Base-by-base conservation (phyloP, 1,139 yeast species). In the Debaryomyces sp. region DNA sequence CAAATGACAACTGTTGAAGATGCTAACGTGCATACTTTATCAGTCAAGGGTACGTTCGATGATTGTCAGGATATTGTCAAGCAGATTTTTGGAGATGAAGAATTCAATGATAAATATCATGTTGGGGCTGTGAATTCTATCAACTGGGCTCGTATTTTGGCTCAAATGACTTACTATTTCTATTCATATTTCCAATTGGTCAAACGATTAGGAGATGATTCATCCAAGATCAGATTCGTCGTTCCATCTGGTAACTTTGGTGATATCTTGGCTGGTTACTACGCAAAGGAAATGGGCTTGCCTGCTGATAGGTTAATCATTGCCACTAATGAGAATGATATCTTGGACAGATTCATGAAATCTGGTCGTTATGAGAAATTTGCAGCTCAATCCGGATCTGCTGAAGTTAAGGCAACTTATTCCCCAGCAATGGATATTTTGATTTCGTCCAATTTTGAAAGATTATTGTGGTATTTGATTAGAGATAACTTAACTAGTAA, bases 351-450 rank as follows among this genome's bases (percentile, higher is more conserved):
- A 71, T 95, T 94, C 75, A 75, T 94, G 70, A 86, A 86, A 63
- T 70, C 90, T 23, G 98, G 97, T 53, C 78, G 82, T 55, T 94
- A 94, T 63, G 91, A 84, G 62, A 87, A 90, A 67, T 73, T 76
- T 55, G 78, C 73, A 38, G 75, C 71, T 36, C 62, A 63, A 30
- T 77, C 79, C 32, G 79, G 78, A 41, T 57, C 56, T 12, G 66
- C 62, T 23, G 85, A 82, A 46, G 99, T 92, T 38, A 89, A 87
- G 66, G 90, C 95, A 22, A 92, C 99, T 15, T 76, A 85, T 59
- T 89, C 97, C 1, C 99, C 99, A 54, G 99, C 99, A 32, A 94
- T 94, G 99, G 99, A 94, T 67, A 94, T 94, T 60, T 81, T 90
- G 59, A 90, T 94, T 51, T 91, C 97, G 10, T 89, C 96, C 29